phyloP scores from a whole-genome alignment of 306 rosid species.

The Cucumis hystrix region DNA sequence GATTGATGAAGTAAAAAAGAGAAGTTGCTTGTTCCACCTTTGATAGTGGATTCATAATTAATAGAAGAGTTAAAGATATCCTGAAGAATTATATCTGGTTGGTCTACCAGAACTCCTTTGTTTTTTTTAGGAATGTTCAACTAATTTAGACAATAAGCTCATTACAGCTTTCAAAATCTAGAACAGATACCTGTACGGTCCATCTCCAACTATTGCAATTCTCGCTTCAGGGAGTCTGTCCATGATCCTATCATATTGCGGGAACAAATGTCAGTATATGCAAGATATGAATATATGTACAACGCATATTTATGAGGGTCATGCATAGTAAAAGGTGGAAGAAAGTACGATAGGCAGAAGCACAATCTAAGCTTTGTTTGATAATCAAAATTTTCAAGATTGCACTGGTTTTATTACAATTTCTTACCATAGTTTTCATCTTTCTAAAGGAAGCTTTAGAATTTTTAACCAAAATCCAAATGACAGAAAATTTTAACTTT shows the following conservation, averaged over 20 bases:
- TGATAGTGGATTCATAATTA: not conserved
- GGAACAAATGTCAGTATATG: not conserved
- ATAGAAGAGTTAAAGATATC: not conserved
- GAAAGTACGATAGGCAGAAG: not conserved
- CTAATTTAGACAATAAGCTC: not conserved
- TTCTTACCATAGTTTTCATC: too few species aligned
- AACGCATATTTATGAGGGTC: not conserved
- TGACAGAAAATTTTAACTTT: too few species aligned
- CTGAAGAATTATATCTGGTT: not conserved
- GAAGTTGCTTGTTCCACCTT: not conserved
- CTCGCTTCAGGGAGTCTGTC: constrained; percentile 82
- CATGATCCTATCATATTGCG: constrained; percentile 54
- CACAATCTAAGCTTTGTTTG: not conserved
- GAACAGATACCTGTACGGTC: constrained; percentile 67
- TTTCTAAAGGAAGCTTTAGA: too few species aligned
- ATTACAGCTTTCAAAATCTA: not conserved
- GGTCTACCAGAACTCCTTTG: not conserved
- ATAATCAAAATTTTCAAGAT: not conserved
- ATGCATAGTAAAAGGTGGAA: not conserved
- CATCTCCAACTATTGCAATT: constrained; percentile 89
- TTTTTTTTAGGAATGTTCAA: not conserved
- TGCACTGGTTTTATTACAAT: too few species aligned
- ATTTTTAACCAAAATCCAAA: too few species aligned
- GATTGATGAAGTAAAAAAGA: not conserved
- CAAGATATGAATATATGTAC: not conserved